A percentile compares a stretch with the other conserved stretches of the same genome.
Conservation (phyloP, 306 rosid species). For the Vicia sativa region DNA sequence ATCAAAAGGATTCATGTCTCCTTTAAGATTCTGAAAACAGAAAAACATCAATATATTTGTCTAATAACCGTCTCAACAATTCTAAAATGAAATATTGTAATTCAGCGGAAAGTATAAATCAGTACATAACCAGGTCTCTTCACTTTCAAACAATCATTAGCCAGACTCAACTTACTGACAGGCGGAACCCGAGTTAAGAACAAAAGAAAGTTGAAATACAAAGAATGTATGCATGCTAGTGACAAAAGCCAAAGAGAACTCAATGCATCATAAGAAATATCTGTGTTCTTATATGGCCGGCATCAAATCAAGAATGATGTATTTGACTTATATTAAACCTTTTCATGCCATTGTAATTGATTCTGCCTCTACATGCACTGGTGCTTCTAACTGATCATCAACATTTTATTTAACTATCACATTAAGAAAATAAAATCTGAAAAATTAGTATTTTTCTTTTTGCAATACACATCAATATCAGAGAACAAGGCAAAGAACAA, state of each 20-base stretch:
- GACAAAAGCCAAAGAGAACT: conserved; percentile 10
- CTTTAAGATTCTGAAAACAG: neutral
- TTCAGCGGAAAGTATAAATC: conserved; percentile 1
- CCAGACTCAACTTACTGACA: neutral
- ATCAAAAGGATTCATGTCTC: conserved; percentile 28
- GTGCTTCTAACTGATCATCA: neutral
- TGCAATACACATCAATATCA: neutral
- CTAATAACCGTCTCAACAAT: neutral
- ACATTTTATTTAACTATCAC: neutral
- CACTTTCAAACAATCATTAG: neutral
- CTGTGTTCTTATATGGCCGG: conserved; percentile 10
- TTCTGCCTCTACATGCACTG: conserved; percentile 11
- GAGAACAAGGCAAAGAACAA: neutral
- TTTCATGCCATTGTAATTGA: neutral
- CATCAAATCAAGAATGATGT: neutral
- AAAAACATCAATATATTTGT: neutral
- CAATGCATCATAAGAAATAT: conserved; percentile 7
- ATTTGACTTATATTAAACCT: conserved; percentile 1
- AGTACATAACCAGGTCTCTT: neutral
- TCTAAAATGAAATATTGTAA: conserved; percentile 2
- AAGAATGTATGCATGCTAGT: conserved; percentile 1
- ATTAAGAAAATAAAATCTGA: neutral
- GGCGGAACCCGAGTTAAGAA: neutral
- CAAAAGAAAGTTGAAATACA: neutral
- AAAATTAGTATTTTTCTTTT: neutral